Evolutionary conservation across 257 asterid genomes (phyloP), one percentile per base, ranked within the genome.

Genomic region (Solanum etuberosum): DNA sequence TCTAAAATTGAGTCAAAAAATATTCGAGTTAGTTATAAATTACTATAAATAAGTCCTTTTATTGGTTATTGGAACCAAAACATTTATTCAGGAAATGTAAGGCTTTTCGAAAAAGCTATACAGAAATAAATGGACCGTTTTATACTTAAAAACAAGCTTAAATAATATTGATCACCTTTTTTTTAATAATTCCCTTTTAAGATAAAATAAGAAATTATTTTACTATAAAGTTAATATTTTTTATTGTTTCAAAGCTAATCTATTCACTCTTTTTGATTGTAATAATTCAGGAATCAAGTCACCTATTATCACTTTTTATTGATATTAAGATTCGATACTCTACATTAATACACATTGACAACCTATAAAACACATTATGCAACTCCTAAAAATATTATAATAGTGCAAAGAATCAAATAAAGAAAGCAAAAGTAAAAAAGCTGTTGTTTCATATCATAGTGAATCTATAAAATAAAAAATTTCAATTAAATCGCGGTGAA

Each of bases 401-500:
- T 67, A 27, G 9, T 67, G 21, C 0, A 67, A 25, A 67, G 34
- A 67, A 67, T 27, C 32, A 13, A 27, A 67, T 67, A 67, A 67
- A 67, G 9, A 2, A 67, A 67, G 35, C 27, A 65, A 65, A 65
- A 25, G 18, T 65, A 25, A 65, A 65, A 59, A 65, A 65, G 21
- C 20, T 12, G 21, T 3, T 5, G 20, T 27, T 13, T 67, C 73
- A 27, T 14, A 67, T 27, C 35, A 27, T 13, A 27, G 35, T 5
- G 70, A 61, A n/a, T 61, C 70, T 54, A 54, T 54, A 54, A 10
- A 54, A 54, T 15, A 51, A 51, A 51, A 51, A 51, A n/a, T n/a
- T n/a, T 0, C 9, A 51, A 51, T 0, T 16, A 1, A 54, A 18
- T 18, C 4, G 0, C 4, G 0, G 3, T 54, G 10, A 54, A 54